phyloP scores from a whole-genome alignment of 2,329 filamentous ascomycete species.

The Helotiales sp. region DNA sequence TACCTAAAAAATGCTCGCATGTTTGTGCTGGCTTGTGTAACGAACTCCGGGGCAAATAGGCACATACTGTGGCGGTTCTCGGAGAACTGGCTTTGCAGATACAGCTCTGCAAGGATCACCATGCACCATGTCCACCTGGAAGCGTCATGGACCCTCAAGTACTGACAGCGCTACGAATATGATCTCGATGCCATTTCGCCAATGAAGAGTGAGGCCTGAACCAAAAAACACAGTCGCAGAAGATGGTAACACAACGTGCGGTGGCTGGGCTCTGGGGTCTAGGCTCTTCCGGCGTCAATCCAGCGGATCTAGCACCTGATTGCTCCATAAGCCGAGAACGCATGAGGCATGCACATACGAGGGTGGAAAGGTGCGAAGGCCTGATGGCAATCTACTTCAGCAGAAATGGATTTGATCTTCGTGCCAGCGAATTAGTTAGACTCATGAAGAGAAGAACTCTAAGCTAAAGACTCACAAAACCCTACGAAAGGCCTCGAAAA shows the following conservation, averaged over 20 bases:
- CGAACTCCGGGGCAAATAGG: not conserved
- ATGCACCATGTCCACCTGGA: not conserved
- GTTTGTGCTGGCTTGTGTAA: not conserved
- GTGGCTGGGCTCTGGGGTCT: not conserved
- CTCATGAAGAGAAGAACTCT: not conserved
- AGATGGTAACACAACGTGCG: not conserved
- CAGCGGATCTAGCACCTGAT: not conserved
- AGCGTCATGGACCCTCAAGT: not conserved
- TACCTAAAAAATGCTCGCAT: conserved; percentile 1
- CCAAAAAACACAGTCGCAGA: not conserved
- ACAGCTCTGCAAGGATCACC: not conserved
- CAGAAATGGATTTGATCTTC: not conserved
- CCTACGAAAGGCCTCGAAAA: not conserved
- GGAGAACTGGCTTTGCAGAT: not conserved
- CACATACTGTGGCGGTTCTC: not conserved
- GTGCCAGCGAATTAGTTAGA: not conserved
- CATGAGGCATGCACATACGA: not conserved
- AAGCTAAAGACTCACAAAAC: not conserved
- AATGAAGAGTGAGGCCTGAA: too few relatives aligned
- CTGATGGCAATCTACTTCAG: not conserved
- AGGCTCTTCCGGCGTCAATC: not conserved
- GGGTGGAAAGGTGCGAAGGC: not conserved
- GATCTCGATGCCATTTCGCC: too few relatives aligned
- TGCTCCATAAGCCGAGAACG: conserved; percentile 1
- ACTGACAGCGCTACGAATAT: not conserved